Percentiles rank a stretch among this genome's conserved stretches.
Evolutionary conservation across 192 early-diverging fungal genomes (phyloP).

Genomic region (Haplosporangium gracile): DNA sequence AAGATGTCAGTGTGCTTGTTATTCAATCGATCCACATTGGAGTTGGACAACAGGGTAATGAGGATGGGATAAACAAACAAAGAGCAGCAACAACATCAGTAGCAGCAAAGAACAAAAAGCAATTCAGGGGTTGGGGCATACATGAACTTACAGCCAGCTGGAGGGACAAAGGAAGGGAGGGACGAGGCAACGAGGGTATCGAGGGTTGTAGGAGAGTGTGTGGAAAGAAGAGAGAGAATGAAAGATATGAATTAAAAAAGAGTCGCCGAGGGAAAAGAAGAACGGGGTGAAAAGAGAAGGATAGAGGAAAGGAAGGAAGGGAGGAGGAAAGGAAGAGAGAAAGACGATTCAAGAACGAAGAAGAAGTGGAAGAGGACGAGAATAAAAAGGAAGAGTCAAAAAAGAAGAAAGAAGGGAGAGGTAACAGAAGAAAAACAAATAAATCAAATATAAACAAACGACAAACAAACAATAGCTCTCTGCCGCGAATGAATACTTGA

Average conservation of each 20-base stretch:
- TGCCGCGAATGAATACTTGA: too few relatives aligned
- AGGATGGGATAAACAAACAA: not conserved
- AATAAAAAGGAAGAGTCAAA: not conserved
- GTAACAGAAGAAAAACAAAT: not conserved
- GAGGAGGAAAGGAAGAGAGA: too few relatives aligned
- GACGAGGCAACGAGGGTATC: too few relatives aligned
- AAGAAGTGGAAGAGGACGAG: too few relatives aligned
- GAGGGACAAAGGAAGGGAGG: not conserved
- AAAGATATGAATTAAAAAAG: not conserved
- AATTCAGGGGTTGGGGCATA: not conserved
- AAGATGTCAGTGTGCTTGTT: not conserved
- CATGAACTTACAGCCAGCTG: not conserved
- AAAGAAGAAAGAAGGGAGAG: not conserved
- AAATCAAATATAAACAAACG: too few relatives aligned
- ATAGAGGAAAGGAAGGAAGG: too few relatives aligned
- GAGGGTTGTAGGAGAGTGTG: too few relatives aligned
- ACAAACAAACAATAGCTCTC: too few relatives aligned
- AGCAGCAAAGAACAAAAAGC: not conserved
- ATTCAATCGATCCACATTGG: not conserved
- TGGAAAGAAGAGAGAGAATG: not conserved
- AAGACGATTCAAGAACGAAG: too few relatives aligned
- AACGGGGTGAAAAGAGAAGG: too few relatives aligned
- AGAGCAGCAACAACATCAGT: not conserved
- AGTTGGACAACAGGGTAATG: not conserved
- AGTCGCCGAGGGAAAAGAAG: too few relatives aligned